Base-by-base conservation (phyloP, 1,284 basidiomycete species). In the Golubevia sp. region DNA sequence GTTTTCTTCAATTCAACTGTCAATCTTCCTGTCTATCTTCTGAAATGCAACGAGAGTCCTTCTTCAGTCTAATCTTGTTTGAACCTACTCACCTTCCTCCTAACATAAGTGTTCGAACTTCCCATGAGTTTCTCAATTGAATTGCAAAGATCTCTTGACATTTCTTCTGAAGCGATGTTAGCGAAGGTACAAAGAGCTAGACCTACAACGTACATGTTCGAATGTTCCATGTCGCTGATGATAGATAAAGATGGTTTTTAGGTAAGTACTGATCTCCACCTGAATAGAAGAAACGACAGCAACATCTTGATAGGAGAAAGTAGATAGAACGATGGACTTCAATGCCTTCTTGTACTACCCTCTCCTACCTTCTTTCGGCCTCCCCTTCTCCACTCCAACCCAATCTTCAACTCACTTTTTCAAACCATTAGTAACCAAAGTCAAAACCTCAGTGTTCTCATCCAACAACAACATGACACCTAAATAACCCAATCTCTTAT, bases 161-260 rank as follows among this genome's bases (percentile, higher is more conserved):
- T 82, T 63, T 83, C 83, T 63, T 99, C 97, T 11, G 94, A 97
- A 7, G 97, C 93, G 71, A 99, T 99, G 83, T 99, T 98, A 68
- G 96, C 97, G 84, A 99, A 99, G 0, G 97, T 99, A 82, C 95
- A 98, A 50, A 99, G 88, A 1, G 95, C 96, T 58, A 99, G 88
- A 20, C 97, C 97, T 49, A 99, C 97, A 7, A 93, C 93, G 84
- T 97, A 99, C 93, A 97, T 97, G 85, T 98, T 99, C 11, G 95
- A 91, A 85, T 98, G 95, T 85, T 99, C 98, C 94, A 99, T 95
- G 86, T 99, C 97, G 85, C 95, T 98, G 77, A n/a, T 6, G 55
- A 25, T 8, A 49, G 7, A 26, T 23, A 49, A 18, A 18, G 25
- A 13, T 21, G 26, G 48, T 15, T 6, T 50, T 2, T 50, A 15